Base-by-base conservation (phyloP, 2,329 filamentous ascomycete genomes). In the Alternaria solani region DNA sequence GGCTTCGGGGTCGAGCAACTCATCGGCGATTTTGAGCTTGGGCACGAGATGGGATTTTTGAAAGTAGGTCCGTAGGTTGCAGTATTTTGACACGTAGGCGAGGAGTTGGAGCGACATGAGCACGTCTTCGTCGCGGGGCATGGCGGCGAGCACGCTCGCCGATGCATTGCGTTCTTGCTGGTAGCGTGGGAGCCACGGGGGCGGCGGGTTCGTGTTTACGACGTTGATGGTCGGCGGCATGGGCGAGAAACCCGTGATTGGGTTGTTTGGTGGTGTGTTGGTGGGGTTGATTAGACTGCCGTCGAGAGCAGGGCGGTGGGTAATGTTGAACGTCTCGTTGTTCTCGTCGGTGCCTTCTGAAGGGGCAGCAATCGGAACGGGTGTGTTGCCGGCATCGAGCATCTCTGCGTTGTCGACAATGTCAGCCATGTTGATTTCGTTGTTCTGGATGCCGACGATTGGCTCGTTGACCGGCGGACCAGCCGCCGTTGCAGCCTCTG, bases 51-150 rank as follows among this genome's bases (percentile, higher is more conserved):
- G 95, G 39, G 94, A 96, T 77, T 91, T 87, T 75, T 99, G 95
- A 78, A 99, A 99, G 79, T 97, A 99, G 5, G 92, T 90, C 18
- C 95, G 89, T 30, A 99, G 87, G 71, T 96, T 96, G 84, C 95
- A 98, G 81, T 99, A 99, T 79, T 99, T 99, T 25, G 94, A 97
- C 57, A 99, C 94, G 77, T 99, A 99, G 16, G 95, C 95, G 46
- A 99, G 86, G 20, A 99, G 87, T 79, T 99, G 95, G 38, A 99
- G 85, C 6, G 95, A 97, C 94, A 99, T 97, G 65, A 99, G 84
- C 2, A 99, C 95, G 73, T 99, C 95, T 78, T 99, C 95, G 71
- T 99, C 95, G 51, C 95, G 89, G 9, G 95, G 95, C 91, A 98
- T 96, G 11, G 93, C 91, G 28, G 94, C 92, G 32, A 97, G 83